phyloP scores from a whole-genome alignment of 805 yeast genomes.

The Candida insectalens region DNA sequence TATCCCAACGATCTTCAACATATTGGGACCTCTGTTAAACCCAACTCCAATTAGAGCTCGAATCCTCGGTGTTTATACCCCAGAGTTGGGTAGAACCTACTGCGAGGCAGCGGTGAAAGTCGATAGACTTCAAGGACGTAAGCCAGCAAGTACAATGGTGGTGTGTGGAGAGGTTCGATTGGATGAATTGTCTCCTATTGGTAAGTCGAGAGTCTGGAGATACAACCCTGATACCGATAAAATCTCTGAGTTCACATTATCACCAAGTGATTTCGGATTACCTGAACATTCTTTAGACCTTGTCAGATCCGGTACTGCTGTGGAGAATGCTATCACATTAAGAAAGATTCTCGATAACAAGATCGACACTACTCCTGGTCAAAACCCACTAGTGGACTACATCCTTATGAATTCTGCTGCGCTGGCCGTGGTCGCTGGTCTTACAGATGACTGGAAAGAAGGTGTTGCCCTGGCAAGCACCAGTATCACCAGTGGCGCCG shows the following conservation, averaged over 20 bases:
- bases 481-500: constrained; percentile 60
- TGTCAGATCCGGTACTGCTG: constrained; percentile 82
- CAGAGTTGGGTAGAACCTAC: constrained; percentile 68
- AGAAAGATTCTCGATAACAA: constrained; percentile 33
- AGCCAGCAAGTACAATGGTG: constrained; percentile 52
- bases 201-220: constrained; percentile 73
- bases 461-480: constrained; percentile 71
- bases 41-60: constrained; percentile 79
- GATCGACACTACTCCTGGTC: constrained; percentile 29
- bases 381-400: constrained; percentile 73
- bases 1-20: constrained; percentile 88
- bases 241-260: constrained; percentile 30
- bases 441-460: constrained; percentile 55
- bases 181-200: constrained; percentile 91
- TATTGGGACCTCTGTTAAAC: constrained; percentile 87
- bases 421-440: constrained; percentile 68
- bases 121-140: constrained; percentile 36
- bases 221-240: constrained; percentile 31
- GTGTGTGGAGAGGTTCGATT: constrained; percentile 91
- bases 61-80: constrained; percentile 82
- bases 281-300: constrained; percentile 55
- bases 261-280: constrained; percentile 77
- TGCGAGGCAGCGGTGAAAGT: constrained; percentile 71
- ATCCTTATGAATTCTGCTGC: constrained; percentile 88
- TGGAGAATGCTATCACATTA: constrained; percentile 64